These are phyloP conservation scores for Hemileccinum hortonii DNA, from an alignment of 1,284 basidiomycete genomes.

Conservation along the genomic window DNA sequence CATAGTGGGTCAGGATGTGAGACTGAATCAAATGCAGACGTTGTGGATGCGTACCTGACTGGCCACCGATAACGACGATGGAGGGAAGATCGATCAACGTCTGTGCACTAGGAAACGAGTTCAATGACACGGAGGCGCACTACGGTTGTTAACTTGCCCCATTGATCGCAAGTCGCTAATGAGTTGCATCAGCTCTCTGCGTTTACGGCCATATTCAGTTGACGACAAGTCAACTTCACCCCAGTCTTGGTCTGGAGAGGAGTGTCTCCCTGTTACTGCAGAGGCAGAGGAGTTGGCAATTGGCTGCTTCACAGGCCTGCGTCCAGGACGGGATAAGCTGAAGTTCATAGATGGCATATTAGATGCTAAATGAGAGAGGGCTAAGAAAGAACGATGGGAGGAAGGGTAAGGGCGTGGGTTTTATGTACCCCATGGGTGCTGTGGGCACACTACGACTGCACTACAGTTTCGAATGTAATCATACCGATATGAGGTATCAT, in stretches of 20 bases:
- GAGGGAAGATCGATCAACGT: slow-evolving; percentile 48
- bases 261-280: background rate
- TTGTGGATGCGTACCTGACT: slow-evolving; percentile 46
- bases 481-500: background rate
- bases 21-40: background rate
- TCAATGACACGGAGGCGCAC: background rate
- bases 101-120: slow-evolving; percentile 35
- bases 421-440: slow-evolving; percentile 14
- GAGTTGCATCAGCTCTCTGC: slow-evolving; percentile 47
- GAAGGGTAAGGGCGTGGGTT: background rate
- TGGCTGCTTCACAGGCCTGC: background rate
- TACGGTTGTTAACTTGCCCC: slow-evolving; percentile 36
- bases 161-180: slow-evolving; percentile 43
- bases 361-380: background rate
- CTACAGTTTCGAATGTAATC: background rate
- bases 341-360: slow-evolving; percentile 18
- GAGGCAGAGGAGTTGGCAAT: background rate
- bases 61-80: slow-evolving; percentile 58
- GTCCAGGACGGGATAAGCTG: background rate
- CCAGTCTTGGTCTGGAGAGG: slow-evolving; percentile 14
- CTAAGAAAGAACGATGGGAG: background rate
- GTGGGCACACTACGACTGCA: background rate
- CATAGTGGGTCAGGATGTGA: slow-evolving; percentile 1
- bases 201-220: slow-evolving; percentile 45
- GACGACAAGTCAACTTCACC: slow-evolving; percentile 24